Evolutionary conservation across 2,329 filamentous ascomycete genomes (phyloP), one percentile per base, ranked within the genome.

Genomic region (Bretziella fagacearum): DNA sequence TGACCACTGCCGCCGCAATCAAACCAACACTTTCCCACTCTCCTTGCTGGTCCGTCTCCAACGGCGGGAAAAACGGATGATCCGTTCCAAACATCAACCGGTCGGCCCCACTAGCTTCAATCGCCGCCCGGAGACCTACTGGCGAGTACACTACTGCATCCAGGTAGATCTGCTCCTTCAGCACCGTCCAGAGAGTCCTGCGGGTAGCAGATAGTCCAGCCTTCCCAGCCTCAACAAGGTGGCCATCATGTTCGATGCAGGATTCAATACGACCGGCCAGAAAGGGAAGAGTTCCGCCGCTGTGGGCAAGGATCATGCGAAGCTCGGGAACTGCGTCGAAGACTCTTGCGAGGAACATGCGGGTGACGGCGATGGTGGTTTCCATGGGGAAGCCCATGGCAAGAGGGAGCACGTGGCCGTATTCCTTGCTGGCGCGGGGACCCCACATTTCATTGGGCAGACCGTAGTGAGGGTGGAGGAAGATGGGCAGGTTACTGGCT

Each of bases 391-490:
- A 94, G 0, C 87, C 87, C 3, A 95, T 65, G 0, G 85, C 84
- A 0, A 95, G 66, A 0, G 86, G 83, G 2, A 95, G 68, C 1
- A 94, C 85, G 59, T 94, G 87, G 0, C 87, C 87, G 58, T 93
- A 94, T 51, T 80, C 78, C 18, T 65, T 67, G 33, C 61, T 65
- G 0, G 73, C 74, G 6, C 80, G 68, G 0, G 82, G 74, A 0
- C 87, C 87, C 63, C 83, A 94, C 3, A 93, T 84, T 6, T 77
- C 73, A 50, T 74, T 73, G 0, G 85, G 86, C 2, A 95, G 71
- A 1, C 87, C 87, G 59, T 95, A 94, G 62, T 95, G 87, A 23
- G 87, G 87, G 61, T 95, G 87, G 44, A 95, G 62, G 64, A 95
- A 95, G 42, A 93, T 67, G 20, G 82, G 66, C 27, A 84, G 66